Evolutionary conservation across 192 early-diverging fungal genomes (phyloP), one percentile per base, ranked within the genome.

Genomic region (Allomyces macrogynus): DNA sequence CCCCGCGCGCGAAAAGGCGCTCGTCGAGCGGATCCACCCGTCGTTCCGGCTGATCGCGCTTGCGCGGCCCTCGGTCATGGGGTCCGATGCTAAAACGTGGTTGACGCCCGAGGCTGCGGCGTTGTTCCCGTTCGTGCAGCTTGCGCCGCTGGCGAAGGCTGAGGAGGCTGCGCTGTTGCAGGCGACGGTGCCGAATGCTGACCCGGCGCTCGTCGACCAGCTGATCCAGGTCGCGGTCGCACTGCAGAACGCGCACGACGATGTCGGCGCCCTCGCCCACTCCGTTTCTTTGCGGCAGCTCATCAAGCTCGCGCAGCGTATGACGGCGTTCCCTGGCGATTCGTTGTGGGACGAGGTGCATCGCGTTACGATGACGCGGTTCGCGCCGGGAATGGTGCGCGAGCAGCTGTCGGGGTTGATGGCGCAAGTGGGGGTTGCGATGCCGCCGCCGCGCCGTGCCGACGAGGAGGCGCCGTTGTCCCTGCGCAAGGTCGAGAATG

Each of bases 21-120:
- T 75, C n/a, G 68, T 87, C 26, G 62, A 79, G 40, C 77, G 75
- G 7, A 80, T 89, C 24, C 82, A 88, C 64, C 85, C 87, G 22
- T 71, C 82, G 10, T 90, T 90, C 75, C 77, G 89, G 22, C 84
- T 90, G 67, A 80, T 90, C 42, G 84, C 83, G 22, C 74, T 85
- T 10, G 81, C 80, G 12, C 71, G 81, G 68, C 73, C 83, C 12
- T 68, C 70, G 20, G 72, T 69, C 20, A n/a, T 40, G 7, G 74
- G 73, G 20, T 74, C 74, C 11, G 72, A 70, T 63, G 75, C 78
- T 14, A 78, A 77, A 20, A 76, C 76, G 1, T 90, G 89, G 89
- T 68, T 90, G 16, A 78, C 78, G 1, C 79, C 83, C 14, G 89
- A 90, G 70, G 75, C 86, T 9, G 69, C 81, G 63, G 75, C 77